phyloP scores from a whole-genome alignment of 192 early-diverging fungal genomes.

The Coemansia sp. region DNA sequence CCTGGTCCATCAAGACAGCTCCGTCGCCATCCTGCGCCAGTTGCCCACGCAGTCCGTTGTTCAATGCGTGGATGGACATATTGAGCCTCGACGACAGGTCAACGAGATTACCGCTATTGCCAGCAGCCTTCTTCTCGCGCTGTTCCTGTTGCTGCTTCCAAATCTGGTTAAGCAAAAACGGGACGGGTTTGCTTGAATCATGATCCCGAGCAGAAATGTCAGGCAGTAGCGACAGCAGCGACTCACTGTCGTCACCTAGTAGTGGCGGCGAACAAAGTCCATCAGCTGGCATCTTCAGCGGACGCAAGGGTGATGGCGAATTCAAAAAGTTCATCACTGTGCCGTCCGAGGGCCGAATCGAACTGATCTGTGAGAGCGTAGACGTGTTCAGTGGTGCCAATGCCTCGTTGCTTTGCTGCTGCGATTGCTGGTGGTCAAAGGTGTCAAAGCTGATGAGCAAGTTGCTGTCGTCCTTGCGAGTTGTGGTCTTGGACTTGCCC shows the following conservation, averaged over 20 bases:
- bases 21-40: slow-evolving; percentile 3
- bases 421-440: slow-evolving; percentile 4
- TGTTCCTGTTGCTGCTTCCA: slow-evolving; percentile 3
- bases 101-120: slow-evolving; percentile 16
- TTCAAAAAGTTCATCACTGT: slow-evolving; percentile 10
- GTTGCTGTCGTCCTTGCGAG: neutral
- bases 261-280: neutral
- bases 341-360: slow-evolving; percentile 13
- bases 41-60: slow-evolving; percentile 32
- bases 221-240: slow-evolving; percentile 18
- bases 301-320: slow-evolving; percentile 27
- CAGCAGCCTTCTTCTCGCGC: slow-evolving; percentile 9
- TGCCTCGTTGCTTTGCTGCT: slow-evolving; percentile 2
- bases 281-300: neutral
- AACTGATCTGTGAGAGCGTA: slow-evolving; percentile 28
- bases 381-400: slow-evolving; percentile 3
- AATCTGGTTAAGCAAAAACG: slow-evolving; percentile 24
- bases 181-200: slow-evolving; percentile 14
- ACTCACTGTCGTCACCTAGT: neutral
- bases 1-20: neutral
- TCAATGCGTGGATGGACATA: slow-evolving; percentile 31
- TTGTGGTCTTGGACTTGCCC: neutral
- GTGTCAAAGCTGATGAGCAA: slow-evolving; percentile 23
- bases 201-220: slow-evolving; percentile 16
- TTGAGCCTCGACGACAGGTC: slow-evolving; percentile 38